Percentiles rank a stretch among this genome's conserved stretches.
Evolutionary conservation across 495 filamentous ascomycete species (phyloP).

Genomic region (Cenococcum geophilum): DNA sequence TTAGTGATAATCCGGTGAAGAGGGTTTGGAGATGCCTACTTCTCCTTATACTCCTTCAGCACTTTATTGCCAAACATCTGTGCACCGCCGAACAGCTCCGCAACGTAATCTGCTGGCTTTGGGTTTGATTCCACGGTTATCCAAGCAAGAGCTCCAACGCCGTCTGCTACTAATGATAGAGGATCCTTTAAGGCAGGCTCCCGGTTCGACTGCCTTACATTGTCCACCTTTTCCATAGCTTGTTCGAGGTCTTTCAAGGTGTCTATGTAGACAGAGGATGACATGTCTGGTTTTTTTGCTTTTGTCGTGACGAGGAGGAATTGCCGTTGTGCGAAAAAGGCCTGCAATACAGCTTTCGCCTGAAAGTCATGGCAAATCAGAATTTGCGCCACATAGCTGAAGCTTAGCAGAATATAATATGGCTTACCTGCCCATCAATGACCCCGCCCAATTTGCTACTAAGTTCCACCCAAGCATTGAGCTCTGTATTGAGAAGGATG

Average conservation of each 20-base stretch:
- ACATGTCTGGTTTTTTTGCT: conserved; percentile 80
- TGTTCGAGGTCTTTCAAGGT: conserved; percentile 77
- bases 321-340: conserved; percentile 76
- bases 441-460: conserved; percentile 71
- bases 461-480: conserved; percentile 69
- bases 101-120: conserved; percentile 75
- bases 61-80: conserved; percentile 91
- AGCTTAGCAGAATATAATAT: not conserved
- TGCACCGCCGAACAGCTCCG: conserved; percentile 68
- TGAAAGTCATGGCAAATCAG: conserved; percentile 28
- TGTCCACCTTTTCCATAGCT: conserved; percentile 65
- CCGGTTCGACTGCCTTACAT: conserved; percentile 72
- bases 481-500: conserved; percentile 63
- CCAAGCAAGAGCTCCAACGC: conserved; percentile 81
- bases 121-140: conserved; percentile 65
- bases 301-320: conserved; percentile 85
- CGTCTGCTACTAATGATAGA: conserved; percentile 78
- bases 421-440: conserved; percentile 69
- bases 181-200: conserved; percentile 65
- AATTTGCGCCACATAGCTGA: not conserved
- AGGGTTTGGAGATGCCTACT: conserved; percentile 49
- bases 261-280: conserved; percentile 59
- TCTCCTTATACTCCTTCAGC: conserved; percentile 81
- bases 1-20: not conserved
- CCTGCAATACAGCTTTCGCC: conserved; percentile 55